Conservation (phyloP, 2,329 filamentous ascomycete species). For the Fusarium caatingaense region DNA sequence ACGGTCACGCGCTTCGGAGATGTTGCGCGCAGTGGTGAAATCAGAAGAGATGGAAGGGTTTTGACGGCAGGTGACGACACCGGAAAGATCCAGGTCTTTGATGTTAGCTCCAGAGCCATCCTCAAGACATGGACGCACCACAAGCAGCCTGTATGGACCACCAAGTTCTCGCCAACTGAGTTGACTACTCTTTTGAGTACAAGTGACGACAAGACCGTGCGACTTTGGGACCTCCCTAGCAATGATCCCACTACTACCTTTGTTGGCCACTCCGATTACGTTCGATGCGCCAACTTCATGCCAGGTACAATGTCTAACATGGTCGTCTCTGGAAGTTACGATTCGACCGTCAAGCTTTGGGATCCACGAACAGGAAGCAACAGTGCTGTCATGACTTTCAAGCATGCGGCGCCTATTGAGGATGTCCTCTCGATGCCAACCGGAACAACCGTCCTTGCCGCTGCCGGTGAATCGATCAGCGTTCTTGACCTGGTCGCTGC, state of each 20-base stretch:
- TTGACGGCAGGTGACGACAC: conserved; percentile 91
- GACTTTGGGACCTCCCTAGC: conserved; percentile 92
- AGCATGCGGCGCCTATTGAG: conserved; percentile 91
- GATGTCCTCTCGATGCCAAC: conserved; percentile 87
- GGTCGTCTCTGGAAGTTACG: conserved; percentile 91
- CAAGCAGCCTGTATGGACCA: conserved; percentile 93
- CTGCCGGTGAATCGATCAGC: conserved; percentile 86
- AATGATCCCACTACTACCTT: conserved; percentile 82
- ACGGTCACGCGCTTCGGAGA: conserved; percentile 95
- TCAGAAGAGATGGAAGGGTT: conserved; percentile 88
- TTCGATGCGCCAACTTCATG: conserved; percentile 88
- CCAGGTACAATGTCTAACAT: conserved; percentile 78
- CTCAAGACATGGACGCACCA: conserved; percentile 95
- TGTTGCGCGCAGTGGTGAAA: conserved; percentile 88
- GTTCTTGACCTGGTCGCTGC: conserved; percentile 94
- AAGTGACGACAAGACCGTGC: conserved; percentile 91
- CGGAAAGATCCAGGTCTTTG: conserved; percentile 94
- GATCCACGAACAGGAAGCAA: conserved; percentile 79
- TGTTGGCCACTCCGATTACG: conserved; percentile 90
- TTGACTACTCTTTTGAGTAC: conserved; percentile 88
- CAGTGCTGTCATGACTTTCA: conserved; percentile 87
- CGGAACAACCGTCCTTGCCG: conserved; percentile 86
- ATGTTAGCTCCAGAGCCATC: conserved; percentile 87
- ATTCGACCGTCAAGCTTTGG: conserved; percentile 93
- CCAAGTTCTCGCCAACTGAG: conserved; percentile 90